These are phyloP conservation scores for Peronospora belbahrii DNA, from an alignment of 352 stramenopile genomes.

Conservation along the genomic window DNA sequence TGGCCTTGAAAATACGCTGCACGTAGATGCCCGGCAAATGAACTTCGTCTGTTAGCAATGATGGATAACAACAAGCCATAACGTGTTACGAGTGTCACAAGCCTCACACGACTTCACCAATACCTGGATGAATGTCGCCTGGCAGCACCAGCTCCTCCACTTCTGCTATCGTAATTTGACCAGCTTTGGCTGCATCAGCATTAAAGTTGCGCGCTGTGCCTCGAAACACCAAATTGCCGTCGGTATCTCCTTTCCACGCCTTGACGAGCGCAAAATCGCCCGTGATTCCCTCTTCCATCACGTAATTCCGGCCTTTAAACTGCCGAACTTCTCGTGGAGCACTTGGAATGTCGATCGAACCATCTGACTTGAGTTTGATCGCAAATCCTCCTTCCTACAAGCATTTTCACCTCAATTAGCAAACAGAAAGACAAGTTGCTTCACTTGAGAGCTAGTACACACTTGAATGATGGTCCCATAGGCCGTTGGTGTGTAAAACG, in stretches of 20 bases:
- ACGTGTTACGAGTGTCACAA: not conserved
- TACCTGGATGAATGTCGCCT: slow-evolving; percentile 87
- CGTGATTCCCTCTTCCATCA: slow-evolving; percentile 93
- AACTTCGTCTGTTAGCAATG: slow-evolving; percentile 66
- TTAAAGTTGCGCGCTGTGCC: slow-evolving; percentile 96
- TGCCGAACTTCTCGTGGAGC: slow-evolving; percentile 54
- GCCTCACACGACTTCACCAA: no score
- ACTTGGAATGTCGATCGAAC: slow-evolving; percentile 61
- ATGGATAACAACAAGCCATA: not conserved
- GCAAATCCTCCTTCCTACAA: slow-evolving; percentile 63
- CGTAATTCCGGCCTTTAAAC: slow-evolving; percentile 88
- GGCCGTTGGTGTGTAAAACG: slow-evolving; percentile 94
- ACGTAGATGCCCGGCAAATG: slow-evolving; percentile 95
- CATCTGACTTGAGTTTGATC: slow-evolving; percentile 68
- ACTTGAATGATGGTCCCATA: slow-evolving; percentile 89
- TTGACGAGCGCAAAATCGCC: slow-evolving; percentile 93
- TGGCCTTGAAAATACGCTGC: slow-evolving; percentile 90
- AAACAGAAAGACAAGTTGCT: not conserved
- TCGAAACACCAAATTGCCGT: slow-evolving; percentile 94
- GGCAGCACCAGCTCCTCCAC: slow-evolving; percentile 92
- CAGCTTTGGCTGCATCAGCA: slow-evolving; percentile 91
- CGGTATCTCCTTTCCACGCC: slow-evolving; percentile 93
- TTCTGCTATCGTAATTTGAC: slow-evolving; percentile 90
- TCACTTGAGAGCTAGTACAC: not conserved
- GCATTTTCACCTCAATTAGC: not conserved